These are phyloP conservation scores for Lyophyllum semitale DNA, from an alignment of 768 basidiomycete genomes.

Conservation along the genomic window DNA sequence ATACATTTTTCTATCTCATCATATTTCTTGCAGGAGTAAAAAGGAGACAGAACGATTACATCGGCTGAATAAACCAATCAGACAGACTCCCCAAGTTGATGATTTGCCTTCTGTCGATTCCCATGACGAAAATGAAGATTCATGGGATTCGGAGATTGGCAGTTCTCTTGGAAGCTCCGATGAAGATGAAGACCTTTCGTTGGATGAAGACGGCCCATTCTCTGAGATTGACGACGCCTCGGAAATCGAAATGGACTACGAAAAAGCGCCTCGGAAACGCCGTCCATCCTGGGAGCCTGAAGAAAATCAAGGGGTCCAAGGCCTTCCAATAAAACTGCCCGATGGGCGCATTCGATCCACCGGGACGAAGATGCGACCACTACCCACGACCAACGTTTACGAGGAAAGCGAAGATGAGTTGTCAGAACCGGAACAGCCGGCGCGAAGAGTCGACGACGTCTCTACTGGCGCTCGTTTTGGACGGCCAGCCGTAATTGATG, in stretches of 20 bases:
- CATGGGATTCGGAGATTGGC: slow-evolving; percentile 48
- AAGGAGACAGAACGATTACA: slow-evolving; percentile 77
- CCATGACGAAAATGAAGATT: slow-evolving; percentile 58
- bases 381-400: not conserved
- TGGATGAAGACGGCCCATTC: slow-evolving; percentile 21
- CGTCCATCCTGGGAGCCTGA: slow-evolving; percentile 46
- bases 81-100: slow-evolving; percentile 45
- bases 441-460: slow-evolving; percentile 60
- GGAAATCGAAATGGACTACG: slow-evolving; percentile 78
- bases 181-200: slow-evolving; percentile 35
- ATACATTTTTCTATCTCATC: not conserved
- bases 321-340: slow-evolving; percentile 85
- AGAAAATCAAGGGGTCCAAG: slow-evolving; percentile 51
- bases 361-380: slow-evolving; percentile 32
- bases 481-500: slow-evolving; percentile 73
- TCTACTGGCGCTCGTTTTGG: slow-evolving; percentile 87
- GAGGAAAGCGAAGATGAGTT: slow-evolving; percentile 26
- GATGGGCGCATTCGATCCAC: slow-evolving; percentile 75
- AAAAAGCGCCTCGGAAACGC: slow-evolving; percentile 57
- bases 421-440: slow-evolving; percentile 32
- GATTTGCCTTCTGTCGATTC: slow-evolving; percentile 73
- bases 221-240: slow-evolving; percentile 40
- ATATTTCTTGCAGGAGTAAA: slow-evolving; percentile 63
- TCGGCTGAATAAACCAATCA: slow-evolving; percentile 60
- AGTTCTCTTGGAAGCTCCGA: slow-evolving; percentile 25